Conservation (phyloP, 352 stramenopile genomes). For the Globisporangium nunn region DNA sequence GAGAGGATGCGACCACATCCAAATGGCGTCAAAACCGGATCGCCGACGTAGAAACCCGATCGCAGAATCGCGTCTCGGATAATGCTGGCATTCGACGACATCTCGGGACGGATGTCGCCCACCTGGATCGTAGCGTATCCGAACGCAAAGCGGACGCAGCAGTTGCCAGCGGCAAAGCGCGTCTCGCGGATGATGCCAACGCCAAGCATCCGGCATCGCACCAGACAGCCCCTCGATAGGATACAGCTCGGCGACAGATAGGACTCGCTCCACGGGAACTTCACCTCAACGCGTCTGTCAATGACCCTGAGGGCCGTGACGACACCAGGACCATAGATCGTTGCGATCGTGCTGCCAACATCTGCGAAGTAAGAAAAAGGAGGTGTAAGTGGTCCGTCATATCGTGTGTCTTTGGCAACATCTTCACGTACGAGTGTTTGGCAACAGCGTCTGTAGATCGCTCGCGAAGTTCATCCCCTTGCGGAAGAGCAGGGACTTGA, state of each 20-base stretch:
- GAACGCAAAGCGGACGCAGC: conserved; percentile 57
- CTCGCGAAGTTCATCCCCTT: conserved; percentile 45
- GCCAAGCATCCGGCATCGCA: conserved; percentile 42
- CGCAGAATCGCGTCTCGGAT: conserved; percentile 19
- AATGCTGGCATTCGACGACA: conserved; percentile 23
- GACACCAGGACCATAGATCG: conserved; percentile 47
- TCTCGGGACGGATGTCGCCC: conserved; percentile 33
- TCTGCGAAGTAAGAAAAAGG: conserved; percentile 13
- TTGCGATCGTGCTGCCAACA: conserved; percentile 61
- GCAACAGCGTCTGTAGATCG: conserved; percentile 22
- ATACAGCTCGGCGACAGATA: conserved; percentile 48
- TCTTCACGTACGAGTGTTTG: conserved; percentile 32
- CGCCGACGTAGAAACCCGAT: conserved; percentile 28
- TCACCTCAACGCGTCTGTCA: conserved; percentile 55
- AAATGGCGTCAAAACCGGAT: conserved; percentile 69
- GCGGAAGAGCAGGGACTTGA: conserved; percentile 49
- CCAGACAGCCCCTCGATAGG: conserved; percentile 34
- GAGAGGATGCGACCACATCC: conserved; percentile 40
- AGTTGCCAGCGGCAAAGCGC: conserved; percentile 48
- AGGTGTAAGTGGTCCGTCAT: neutral
- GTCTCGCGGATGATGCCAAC: conserved; percentile 61
- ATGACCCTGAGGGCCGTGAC: conserved; percentile 50
- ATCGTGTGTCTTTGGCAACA: neutral
- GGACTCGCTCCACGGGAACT: conserved; percentile 64
- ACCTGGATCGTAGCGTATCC: conserved; percentile 54